Evolutionary conservation across 2,329 filamentous ascomycete genomes (phyloP).

Genomic region (Chalaropsis ovoidea): DNA sequence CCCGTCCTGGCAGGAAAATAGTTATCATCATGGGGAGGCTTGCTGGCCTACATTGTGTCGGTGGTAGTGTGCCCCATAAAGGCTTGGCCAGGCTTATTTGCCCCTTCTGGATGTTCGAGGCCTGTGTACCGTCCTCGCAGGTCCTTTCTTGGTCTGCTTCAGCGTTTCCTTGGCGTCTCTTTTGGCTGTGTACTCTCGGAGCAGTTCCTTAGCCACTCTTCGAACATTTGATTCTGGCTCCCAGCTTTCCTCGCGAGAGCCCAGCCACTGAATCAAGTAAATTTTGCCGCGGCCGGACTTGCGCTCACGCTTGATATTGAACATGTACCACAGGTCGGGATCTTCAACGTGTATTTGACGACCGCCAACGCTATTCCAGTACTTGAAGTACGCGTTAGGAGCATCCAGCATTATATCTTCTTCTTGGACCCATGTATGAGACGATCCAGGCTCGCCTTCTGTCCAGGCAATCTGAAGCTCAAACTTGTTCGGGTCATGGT

Average conservation of each 20-base stretch:
- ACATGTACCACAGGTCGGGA: constrained; percentile 25
- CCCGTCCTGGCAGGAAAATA: too few species aligned
- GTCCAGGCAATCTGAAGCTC: constrained; percentile 21
- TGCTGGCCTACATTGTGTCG: not conserved
- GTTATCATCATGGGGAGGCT: not conserved
- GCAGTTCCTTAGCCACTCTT: constrained; percentile 12
- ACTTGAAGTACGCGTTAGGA: constrained; percentile 19
- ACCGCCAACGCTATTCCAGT: constrained; percentile 21
- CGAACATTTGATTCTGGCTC: constrained; percentile 19
- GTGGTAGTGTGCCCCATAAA: not conserved
- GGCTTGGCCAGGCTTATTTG: not conserved
- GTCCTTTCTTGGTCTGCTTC: not conserved
- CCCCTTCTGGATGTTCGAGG: not conserved
- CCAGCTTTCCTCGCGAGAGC: constrained; percentile 23
- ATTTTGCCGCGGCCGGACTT: constrained; percentile 6
- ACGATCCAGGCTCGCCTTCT: not conserved
- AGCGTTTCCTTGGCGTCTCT: not conserved
- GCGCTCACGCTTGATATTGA: constrained; percentile 19
- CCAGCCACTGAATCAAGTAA: constrained; percentile 23
- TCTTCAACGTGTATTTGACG: constrained; percentile 22
- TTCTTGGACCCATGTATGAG: constrained; percentile 16
- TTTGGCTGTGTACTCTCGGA: constrained; percentile 17
- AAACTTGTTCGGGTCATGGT: constrained; percentile 18
- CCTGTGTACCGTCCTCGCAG: not conserved
- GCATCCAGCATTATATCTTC: constrained; percentile 23